Base-by-base conservation (phyloP, 441 rosid species). In the Eruca vesicaria region DNA sequence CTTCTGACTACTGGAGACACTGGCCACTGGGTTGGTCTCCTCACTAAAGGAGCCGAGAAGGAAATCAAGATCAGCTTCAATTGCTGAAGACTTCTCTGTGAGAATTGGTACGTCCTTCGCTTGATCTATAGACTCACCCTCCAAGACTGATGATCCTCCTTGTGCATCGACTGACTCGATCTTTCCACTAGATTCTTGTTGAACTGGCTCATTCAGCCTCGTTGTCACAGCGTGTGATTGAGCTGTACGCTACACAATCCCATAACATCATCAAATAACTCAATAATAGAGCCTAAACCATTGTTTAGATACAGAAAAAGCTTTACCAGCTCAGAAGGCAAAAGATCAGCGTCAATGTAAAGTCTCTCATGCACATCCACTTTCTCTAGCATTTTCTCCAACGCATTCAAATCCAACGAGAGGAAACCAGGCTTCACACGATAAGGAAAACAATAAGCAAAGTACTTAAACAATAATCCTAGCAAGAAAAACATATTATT, bases 321-420 rank as follows among this genome's bases (percentile, higher is more conserved):
- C 0, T 6, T 23, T 86, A 92, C 97, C 94, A 70, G 72, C 36
- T 89, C 91, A 18, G 86, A 52, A 2, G 90, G 86, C 58, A 94
- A 81, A 38, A 92, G 78, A 80, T 94, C 93, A 26, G 86, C 74
- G 66, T 90, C 97, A 50, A 94, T 86, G 83, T 85, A 92, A 41
- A 92, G 94, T 78, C 90, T 80, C 77, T 84, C 70, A 2, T 89
- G 84, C 77, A 90, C 69, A 48, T 90, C 90, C 45, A 88, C 88
- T 68, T 85, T 87, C 53, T 79, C 92, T 5, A 94, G 80, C 70
- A 86, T 85, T 63, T 87, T 86, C 0, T 84, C 90, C 43, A 91
- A 86, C 65, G 87, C 85, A 59, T 82, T 80, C 76, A 91, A 75
- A 83, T 91, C 81, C 69, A 92, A 80, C 38, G 96, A 90, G 70